Percentiles rank a stretch among this genome's conserved stretches.
Conservation (phyloP, 805 yeast species). For the Yarrowia bubula region DNA sequence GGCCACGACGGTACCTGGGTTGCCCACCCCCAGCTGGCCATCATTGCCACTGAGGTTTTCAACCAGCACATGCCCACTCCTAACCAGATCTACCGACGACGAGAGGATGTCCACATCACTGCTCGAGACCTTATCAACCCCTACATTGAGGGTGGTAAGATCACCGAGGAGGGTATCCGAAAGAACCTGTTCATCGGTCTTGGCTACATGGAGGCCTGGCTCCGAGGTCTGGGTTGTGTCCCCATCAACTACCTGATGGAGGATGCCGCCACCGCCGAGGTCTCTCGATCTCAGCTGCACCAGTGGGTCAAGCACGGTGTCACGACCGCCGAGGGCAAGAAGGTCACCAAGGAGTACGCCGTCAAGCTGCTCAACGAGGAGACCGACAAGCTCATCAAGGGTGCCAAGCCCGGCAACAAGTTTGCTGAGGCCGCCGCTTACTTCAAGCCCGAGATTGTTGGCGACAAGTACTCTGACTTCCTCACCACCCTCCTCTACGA, state of each 20-base stretch:
- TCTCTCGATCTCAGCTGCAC: slow-evolving; percentile 69
- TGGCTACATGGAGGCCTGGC: slow-evolving; percentile 73
- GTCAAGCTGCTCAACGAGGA: slow-evolving; percentile 54
- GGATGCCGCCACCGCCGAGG: slow-evolving; percentile 78
- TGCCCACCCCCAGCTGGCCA: slow-evolving; percentile 71
- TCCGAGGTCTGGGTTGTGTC: slow-evolving; percentile 67
- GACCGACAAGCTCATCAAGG: slow-evolving; percentile 49
- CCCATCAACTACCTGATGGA: slow-evolving; percentile 76
- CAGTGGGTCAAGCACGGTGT: slow-evolving; percentile 72
- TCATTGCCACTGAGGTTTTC: slow-evolving; percentile 63
- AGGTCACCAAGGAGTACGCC: slow-evolving; percentile 53
- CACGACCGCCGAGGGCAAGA: slow-evolving; percentile 53
- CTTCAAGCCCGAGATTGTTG: slow-evolving; percentile 63
- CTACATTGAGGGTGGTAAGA: slow-evolving; percentile 53
- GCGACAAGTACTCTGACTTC: slow-evolving; percentile 62
- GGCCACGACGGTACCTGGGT: slow-evolving; percentile 81
- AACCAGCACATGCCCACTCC: slow-evolving; percentile 75
- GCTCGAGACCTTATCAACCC: slow-evolving; percentile 63
- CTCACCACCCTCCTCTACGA: slow-evolving; percentile 60
- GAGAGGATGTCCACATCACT: slow-evolving; percentile 50
- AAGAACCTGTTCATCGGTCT: slow-evolving; percentile 62
- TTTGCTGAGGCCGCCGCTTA: slow-evolving; percentile 56
- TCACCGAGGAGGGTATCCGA: slow-evolving; percentile 67
- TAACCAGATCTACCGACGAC: slow-evolving; percentile 59
- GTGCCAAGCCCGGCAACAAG: slow-evolving; percentile 49